Percentiles rank a stretch among this genome's conserved stretches.
Conservation (phyloP, 257 asterid genomes). For the Primulina eburnea region DNA sequence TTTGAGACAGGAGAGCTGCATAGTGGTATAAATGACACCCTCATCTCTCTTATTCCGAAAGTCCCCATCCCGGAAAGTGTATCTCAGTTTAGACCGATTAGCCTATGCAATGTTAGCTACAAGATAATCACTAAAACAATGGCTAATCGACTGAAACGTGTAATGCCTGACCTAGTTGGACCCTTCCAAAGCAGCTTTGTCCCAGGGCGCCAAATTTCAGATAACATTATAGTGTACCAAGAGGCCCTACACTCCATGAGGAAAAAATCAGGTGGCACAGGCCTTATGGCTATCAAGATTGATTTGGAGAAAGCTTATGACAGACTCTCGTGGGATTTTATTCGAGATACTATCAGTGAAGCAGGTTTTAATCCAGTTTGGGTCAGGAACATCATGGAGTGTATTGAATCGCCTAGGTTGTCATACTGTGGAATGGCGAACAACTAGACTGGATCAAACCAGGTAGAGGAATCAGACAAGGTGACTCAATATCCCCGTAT, state of each 20-base stretch:
- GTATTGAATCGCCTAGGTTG: background rate
- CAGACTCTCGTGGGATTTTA: background rate
- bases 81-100: background rate
- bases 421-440: background rate
- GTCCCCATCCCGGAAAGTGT: background rate
- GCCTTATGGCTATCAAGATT: background rate
- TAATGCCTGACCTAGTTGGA: background rate
- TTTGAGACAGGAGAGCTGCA: accelerated
- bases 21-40: background rate
- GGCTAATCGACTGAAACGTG: too few relatives aligned
- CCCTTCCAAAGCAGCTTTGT: background rate
- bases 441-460: background rate
- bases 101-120: background rate
- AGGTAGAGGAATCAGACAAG: background rate
- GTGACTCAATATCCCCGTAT: background rate
- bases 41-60: background rate
- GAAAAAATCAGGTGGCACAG: background rate
- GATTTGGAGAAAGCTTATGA: background rate
- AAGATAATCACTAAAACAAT: background rate
- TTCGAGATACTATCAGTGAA: background rate
- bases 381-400: background rate
- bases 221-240: background rate
- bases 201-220: background rate
- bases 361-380: too few relatives aligned
- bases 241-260: background rate